Evolutionary conservation across 306 rosid species (phyloP), one percentile per base, ranked within the genome.

Genomic region (Quercus ilex): DNA sequence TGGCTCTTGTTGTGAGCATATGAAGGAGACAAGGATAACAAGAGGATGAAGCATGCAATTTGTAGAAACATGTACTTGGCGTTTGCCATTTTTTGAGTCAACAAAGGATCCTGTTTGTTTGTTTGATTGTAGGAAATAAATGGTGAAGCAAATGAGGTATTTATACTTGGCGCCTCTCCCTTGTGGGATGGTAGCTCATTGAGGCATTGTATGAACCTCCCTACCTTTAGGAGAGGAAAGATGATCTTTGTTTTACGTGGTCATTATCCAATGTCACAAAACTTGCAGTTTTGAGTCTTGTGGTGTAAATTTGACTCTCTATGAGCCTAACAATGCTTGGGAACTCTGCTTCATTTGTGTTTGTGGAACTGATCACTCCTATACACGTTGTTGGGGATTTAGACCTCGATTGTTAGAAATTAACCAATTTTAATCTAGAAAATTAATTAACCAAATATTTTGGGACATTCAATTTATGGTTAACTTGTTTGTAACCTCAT

Each of bases 1-100:
- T 46, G 72, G 78, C 58, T 71, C 55, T 72, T 52, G 26, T 58
- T 53, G 38, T 65, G 75, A 38, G 83, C 79, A 10, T 11, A 26
- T 57, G 83, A 14, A 49, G 23, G 25, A 41, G 69, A 41, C n/a
- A 65, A 56, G 8, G 75, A 74, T 6, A 75, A 13, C 52, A 75
- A 26, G 79, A 69, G 28, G 12, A 75, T 11, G 62, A 76, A 3
- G 51, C 49, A n/a, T 7, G 33, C 17, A 15, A 67, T 18, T 21
- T 80, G 83, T 17, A 69, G 71, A 4, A 80, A 28, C 20, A 58
- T 43, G 38, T n/a, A 53, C 10, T 28, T 81, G 13, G 76, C 55
- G 56, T 25, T 56, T 4, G 59, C 38, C 84, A 75, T 81, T 41
- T 80, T 38, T 3, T 38, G 46, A 38, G 10, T 38, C 3, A 8